Evolutionary conservation across 1,139 yeast genomes (phyloP), one percentile per base, ranked within the genome.

Genomic region (Blastobotrys apis): DNA sequence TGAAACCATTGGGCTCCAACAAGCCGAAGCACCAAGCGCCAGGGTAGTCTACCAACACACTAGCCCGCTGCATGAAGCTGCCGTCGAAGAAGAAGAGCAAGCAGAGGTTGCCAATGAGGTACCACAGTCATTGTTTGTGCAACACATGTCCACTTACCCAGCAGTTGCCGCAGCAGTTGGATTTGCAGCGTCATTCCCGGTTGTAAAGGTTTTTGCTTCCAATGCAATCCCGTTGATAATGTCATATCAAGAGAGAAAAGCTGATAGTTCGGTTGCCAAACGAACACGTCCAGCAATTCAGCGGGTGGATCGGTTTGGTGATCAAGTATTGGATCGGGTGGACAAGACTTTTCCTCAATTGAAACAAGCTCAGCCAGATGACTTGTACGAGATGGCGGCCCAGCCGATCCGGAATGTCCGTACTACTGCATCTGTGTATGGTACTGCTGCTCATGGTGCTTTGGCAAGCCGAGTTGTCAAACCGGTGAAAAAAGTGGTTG

Each of bases 161-260:
- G 81, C 81, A 3, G 62, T 79, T 37, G 76, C 79, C 17, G 83
- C 84, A 4, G 56, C 78, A 43, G 77, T 77, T 45, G 81, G 83
- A 5, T 66, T 79, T 54, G 61, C 78, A 31, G 75, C 81, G 12
- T 75, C 82, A n/a, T 72, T 76, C 56, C 83, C 84, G 8, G 70
- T 74, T 21, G 73, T 74, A 44, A 77, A 78, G 59, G 66, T 76
- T 35, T 75, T 79, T 59, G 73, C 79, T 8, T 74, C 81, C 20
- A 77, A 77, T 58, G 78, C 80, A 13, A 73, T 78, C 33, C 84
- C 84, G 9, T 60, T 78, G 39, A 55, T 76, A 54, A 71, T 74
- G 58, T 70, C 69, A 34, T 54, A 58, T 59, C 50, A 60, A 26
- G 60, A 67, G 53, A 56, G 63, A 42, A n/a, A n/a, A n/a, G n/a